Evolutionary conservation across 78 protist species (phyloP).

Genomic region (Trichosphaerium sp.): DNA sequence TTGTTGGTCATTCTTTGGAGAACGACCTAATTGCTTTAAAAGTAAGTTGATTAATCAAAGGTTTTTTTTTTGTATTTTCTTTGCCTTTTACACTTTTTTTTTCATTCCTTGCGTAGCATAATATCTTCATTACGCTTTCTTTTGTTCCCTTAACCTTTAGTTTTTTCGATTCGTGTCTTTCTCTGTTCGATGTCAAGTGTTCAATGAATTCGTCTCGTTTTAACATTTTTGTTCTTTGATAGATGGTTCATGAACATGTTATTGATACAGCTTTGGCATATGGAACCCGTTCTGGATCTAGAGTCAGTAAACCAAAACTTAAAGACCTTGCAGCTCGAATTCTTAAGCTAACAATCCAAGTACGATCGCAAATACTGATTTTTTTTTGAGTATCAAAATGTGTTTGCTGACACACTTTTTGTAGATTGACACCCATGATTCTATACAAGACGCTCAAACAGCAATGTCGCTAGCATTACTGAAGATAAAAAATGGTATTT

Average conservation of each 20-base stretch:
- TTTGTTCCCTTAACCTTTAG: too few relatives aligned
- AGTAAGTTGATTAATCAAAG: background rate
- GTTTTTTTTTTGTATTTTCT: too few relatives aligned
- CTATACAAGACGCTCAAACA: slow-evolving; percentile 36
- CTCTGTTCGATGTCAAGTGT: background rate
- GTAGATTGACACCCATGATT: slow-evolving; percentile 37
- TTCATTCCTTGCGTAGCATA: too few relatives aligned
- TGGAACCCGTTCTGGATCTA: slow-evolving; percentile 30
- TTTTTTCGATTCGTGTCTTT: too few relatives aligned
- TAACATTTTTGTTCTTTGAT: background rate
- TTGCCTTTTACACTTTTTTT: too few relatives aligned
- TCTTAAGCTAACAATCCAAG: slow-evolving; percentile 20
- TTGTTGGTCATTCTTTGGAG: slow-evolving; percentile 81
- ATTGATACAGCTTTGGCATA: slow-evolving; percentile 63
- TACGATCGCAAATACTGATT: too few relatives aligned
- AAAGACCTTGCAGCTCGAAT: slow-evolving; percentile 22
- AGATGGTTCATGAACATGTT: slow-evolving; percentile 38
- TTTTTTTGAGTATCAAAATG: too few relatives aligned
- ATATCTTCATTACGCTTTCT: too few relatives aligned
- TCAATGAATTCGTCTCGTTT: background rate
- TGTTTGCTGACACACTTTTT: background rate
- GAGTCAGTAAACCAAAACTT: slow-evolving; percentile 15
- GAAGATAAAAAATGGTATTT: slow-evolving; percentile 32
- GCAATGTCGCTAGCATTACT: slow-evolving; percentile 28
- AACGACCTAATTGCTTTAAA: slow-evolving; percentile 67